Conservation (phyloP, 306 rosid genomes). For the Rosa multiflora region DNA sequence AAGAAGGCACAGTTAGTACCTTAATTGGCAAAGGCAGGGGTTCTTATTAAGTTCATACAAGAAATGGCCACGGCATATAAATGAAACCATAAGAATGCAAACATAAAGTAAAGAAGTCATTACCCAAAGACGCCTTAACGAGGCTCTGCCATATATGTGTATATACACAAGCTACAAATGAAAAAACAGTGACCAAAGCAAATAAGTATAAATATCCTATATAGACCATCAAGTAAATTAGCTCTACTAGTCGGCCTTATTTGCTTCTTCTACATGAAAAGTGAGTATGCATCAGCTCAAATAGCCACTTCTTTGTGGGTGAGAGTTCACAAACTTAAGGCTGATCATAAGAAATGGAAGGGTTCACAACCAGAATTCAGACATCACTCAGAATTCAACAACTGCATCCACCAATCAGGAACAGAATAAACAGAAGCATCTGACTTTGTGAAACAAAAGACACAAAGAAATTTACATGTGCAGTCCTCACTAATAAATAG, state of each 20-base stretch:
- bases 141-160: neutral
- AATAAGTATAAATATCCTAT: neutral
- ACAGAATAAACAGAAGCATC: neutral
- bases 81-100: neutral
- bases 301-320: neutral
- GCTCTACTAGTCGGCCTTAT: neutral
- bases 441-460: neutral
- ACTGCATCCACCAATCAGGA: neutral
- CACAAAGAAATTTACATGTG: neutral
- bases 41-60: neutral
- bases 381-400: neutral
- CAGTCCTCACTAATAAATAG: neutral
- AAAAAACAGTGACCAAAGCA: neutral
- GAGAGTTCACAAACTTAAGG: constrained; percentile 4
- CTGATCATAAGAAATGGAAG: neutral
- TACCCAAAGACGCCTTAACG: neutral
- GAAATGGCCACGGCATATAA: neutral
- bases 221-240: neutral
- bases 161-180: neutral
- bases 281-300: neutral
- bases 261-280: neutral
- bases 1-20: neutral
- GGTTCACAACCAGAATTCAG: neutral
- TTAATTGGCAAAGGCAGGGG: neutral
- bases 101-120: neutral